A percentile compares a stretch with the other conserved stretches of the same genome.
phyloP scores from a whole-genome alignment of 306 rosid species.

The Fragaria ananassa region DNA sequence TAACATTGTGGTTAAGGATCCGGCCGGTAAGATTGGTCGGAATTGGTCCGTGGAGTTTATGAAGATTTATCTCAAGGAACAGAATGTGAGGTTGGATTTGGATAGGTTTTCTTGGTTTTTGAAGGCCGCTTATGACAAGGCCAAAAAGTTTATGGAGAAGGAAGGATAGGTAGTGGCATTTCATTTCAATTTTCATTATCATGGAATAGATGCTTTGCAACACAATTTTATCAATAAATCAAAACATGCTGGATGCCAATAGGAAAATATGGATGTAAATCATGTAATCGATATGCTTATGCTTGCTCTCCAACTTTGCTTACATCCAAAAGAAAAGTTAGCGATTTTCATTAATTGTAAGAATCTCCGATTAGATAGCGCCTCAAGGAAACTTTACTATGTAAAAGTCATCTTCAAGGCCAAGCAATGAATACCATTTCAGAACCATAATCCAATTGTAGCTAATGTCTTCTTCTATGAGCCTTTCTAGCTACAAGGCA shows the following conservation, averaged over 20 bases:
- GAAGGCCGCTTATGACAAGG: constrained; percentile 8
- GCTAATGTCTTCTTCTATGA: constrained; percentile 1
- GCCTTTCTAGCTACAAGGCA: neutral
- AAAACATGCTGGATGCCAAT: neutral
- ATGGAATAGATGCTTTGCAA: neutral
- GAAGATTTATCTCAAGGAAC: constrained; percentile 19
- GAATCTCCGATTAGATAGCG: neutral
- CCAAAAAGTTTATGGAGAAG: constrained; percentile 6
- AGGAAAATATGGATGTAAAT: neutral
- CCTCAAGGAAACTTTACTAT: constrained; percentile 2
- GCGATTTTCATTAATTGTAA: constrained; percentile 1
- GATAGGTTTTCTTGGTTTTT: constrained; percentile 9
- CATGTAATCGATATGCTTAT: neutral
- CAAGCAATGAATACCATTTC: constrained; percentile 5
- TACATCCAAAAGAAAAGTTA: neutral
- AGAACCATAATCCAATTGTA: neutral
- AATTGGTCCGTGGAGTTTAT: neutral
- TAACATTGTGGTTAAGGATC: constrained; percentile 6
- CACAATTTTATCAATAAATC: neutral
- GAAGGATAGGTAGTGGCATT: neutral
- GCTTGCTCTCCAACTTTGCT: neutral
- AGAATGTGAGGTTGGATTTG: constrained; percentile 13
- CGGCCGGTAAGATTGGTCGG: neutral
- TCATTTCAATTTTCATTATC: neutral
- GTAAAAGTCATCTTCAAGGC: neutral